Percentiles rank a stretch among this genome's conserved stretches.
Conservation (phyloP, 805 yeast genomes). For the Wickerhamiella domercqiae region DNA sequence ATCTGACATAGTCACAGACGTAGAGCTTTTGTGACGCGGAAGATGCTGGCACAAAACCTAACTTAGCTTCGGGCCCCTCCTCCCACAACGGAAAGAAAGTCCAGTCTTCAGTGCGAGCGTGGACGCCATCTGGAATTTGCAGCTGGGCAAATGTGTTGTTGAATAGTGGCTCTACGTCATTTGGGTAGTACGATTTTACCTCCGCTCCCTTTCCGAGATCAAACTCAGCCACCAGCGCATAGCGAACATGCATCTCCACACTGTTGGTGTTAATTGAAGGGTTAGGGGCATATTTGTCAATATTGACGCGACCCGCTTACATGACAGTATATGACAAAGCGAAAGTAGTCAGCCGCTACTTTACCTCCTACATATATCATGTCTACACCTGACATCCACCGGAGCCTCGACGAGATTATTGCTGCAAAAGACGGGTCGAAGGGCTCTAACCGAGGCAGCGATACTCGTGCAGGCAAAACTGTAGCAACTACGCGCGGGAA, state of each 20-base stretch:
- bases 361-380: too few relatives aligned
- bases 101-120: constrained; percentile 39
- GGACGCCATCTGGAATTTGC: constrained; percentile 47
- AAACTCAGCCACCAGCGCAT: constrained; percentile 58
- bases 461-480: too few relatives aligned
- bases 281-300: too few relatives aligned
- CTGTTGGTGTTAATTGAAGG: background rate
- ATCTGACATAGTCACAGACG: constrained; percentile 42
- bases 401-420: constrained; percentile 89
- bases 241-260: constrained; percentile 31
- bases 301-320: too few relatives aligned
- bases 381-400: constrained; percentile 51
- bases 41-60: constrained; percentile 21
- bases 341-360: too few relatives aligned
- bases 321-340: too few relatives aligned
- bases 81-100: constrained; percentile 33
- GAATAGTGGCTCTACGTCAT: constrained; percentile 10
- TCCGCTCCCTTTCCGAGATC: constrained; percentile 64
- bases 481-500: too few relatives aligned
- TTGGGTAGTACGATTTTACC: constrained; percentile 46
- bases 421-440: constrained; percentile 29
- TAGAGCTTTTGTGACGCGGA: constrained; percentile 32
- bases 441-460: too few relatives aligned
- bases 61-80: constrained; percentile 10
- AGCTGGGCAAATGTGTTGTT: constrained; percentile 33